Evolutionary conservation across 805 yeast species (phyloP).

Genomic region (Saccharomyces mikatae): DNA sequence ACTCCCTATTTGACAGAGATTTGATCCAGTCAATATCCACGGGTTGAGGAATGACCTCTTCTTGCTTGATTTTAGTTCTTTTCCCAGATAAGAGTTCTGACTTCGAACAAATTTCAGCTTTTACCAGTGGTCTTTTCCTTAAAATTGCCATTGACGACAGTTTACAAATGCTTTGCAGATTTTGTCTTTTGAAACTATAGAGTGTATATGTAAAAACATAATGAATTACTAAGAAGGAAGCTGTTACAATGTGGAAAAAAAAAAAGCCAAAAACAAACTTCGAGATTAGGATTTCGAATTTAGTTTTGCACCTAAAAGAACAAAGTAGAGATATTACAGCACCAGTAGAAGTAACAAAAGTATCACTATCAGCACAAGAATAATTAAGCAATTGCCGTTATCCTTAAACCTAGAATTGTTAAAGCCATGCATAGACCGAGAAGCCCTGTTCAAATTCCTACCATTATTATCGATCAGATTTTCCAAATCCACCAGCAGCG

Average conservation of each 20-base stretch:
- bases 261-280: not conserved
- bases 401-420: constrained; percentile 32
- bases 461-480: constrained; percentile 38
- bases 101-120: not conserved
- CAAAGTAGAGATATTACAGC: constrained; percentile 17
- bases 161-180: not conserved
- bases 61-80: constrained; percentile 3
- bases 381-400: constrained; percentile 44
- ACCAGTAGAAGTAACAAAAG: constrained; percentile 38
- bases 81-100: constrained; percentile 5
- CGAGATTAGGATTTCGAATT: not conserved
- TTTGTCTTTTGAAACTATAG: not conserved
- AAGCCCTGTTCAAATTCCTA: constrained; percentile 35
- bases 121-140: constrained; percentile 1
- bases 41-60: not conserved
- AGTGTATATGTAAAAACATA: not conserved
- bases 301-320: not conserved
- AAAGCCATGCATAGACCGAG: constrained; percentile 33
- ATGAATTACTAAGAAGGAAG: not conserved
- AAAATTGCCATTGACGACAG: not conserved
- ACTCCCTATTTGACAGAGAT: constrained; percentile 18
- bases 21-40: constrained; percentile 25
- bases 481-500: constrained; percentile 42
- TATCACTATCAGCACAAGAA: constrained; percentile 36
- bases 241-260: not conserved